phyloP scores from a whole-genome alignment of 2,329 filamentous ascomycete species.

The Thermothelomyces thermophilus region DNA sequence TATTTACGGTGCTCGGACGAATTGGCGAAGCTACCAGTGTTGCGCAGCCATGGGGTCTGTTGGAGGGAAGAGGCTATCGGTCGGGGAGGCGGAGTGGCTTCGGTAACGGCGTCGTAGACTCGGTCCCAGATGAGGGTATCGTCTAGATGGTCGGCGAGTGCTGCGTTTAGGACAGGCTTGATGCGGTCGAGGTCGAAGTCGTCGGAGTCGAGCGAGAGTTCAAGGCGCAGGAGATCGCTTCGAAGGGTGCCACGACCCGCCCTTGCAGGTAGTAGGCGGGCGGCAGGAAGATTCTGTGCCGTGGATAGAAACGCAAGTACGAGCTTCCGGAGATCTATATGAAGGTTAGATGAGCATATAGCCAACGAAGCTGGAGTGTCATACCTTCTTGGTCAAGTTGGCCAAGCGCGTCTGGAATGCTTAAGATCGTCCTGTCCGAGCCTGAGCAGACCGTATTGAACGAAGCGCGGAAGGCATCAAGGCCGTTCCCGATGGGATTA shows the following conservation, averaged over 20 bases:
- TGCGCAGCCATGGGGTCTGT: not conserved
- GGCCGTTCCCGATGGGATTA: not conserved
- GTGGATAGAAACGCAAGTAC: not conserved
- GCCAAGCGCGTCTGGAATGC: no score
- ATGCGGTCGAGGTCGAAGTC: conserved; percentile 13
- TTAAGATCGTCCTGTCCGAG: no score
- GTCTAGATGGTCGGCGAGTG: conserved; percentile 1
- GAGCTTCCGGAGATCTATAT: not conserved
- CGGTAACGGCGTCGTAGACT: not conserved
- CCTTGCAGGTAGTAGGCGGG: not conserved
- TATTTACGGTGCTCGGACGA: not conserved
- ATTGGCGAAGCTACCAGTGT: not conserved
- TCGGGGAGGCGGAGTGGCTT: not conserved
- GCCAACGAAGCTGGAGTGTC: no score
- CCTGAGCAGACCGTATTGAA: not conserved
- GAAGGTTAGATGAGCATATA: not conserved
- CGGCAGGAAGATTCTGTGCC: not conserved
- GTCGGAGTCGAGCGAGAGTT: not conserved
- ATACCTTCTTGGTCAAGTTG: no score
- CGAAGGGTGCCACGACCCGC: conserved; percentile 4
- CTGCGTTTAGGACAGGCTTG: conserved; percentile 12
- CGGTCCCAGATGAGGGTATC: not conserved
- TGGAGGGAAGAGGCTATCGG: not conserved
- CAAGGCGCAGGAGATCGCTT: conserved; percentile 7
- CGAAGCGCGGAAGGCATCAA: not conserved